phyloP scores from a whole-genome alignment of 805 yeast species.

The Starmerella bacillaris region DNA sequence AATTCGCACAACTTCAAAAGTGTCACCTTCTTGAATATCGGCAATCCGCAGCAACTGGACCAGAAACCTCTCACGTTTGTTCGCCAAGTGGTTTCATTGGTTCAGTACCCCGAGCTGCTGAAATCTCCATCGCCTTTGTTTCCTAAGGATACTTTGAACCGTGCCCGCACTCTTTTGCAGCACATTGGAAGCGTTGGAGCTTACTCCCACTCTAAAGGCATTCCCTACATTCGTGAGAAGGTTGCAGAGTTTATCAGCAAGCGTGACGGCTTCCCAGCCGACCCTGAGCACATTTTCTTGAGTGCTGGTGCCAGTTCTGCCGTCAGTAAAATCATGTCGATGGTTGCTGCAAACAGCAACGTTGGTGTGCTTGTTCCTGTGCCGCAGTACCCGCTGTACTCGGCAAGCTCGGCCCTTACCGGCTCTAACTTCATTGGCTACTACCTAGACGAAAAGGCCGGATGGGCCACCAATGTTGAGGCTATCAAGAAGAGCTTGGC shows the following conservation, averaged over 20 bases:
- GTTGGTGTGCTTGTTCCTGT: constrained; percentile 78
- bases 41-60: constrained; percentile 93
- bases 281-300: constrained; percentile 57
- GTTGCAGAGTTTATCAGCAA: constrained; percentile 63
- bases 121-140: constrained; percentile 19
- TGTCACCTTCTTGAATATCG: constrained; percentile 83
- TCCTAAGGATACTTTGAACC: constrained; percentile 44
- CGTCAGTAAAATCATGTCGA: constrained; percentile 57
- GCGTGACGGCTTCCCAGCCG: constrained; percentile 60
- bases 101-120: constrained; percentile 68
- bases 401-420: constrained; percentile 80
- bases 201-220: constrained; percentile 87
- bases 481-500: constrained; percentile 40
- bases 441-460: constrained; percentile 56
- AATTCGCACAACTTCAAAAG: constrained; percentile 53
- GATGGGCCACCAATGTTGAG: constrained; percentile 68
- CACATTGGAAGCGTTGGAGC: constrained; percentile 81
- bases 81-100: constrained; percentile 68
- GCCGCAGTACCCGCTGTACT: constrained; percentile 94
- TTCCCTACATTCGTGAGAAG: constrained; percentile 46
- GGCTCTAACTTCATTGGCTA: constrained; percentile 74
- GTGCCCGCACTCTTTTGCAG: constrained; percentile 46
- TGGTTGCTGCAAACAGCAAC: constrained; percentile 44
- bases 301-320: constrained; percentile 94
- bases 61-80: constrained; percentile 92